These are phyloP conservation scores for Hypoxylon sp. DNA, from an alignment of 2,329 filamentous ascomycete genomes.

Conservation along the genomic window DNA sequence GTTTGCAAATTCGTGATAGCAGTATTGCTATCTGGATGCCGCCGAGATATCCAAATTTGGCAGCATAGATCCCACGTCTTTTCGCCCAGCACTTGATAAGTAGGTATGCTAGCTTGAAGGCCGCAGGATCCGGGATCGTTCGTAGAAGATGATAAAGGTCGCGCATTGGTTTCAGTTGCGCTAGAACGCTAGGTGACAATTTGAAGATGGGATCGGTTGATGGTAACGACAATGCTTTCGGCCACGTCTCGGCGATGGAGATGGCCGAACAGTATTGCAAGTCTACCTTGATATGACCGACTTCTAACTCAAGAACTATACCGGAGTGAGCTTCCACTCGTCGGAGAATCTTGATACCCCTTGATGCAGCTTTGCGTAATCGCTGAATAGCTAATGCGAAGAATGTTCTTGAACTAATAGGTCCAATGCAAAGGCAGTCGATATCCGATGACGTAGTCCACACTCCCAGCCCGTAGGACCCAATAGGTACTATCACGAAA, in stretches of 20 bases:
- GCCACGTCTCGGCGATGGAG: conserved; percentile 68
- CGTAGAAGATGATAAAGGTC: conserved; percentile 73
- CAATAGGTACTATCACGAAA: conserved; percentile 72
- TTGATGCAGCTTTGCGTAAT: conserved; percentile 62
- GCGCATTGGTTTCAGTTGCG: conserved; percentile 74
- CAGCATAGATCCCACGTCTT: conserved; percentile 73
- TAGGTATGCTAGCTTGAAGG: conserved; percentile 72
- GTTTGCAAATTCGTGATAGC: conserved; percentile 72
- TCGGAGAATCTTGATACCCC: conserved; percentile 66
- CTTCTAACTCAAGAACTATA: conserved; percentile 74
- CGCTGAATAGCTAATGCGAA: conserved; percentile 71
- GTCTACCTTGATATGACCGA: conserved; percentile 72
- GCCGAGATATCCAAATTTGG: conserved; percentile 75
- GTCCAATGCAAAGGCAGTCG: conserved; percentile 75
- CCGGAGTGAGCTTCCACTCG: conserved; percentile 71
- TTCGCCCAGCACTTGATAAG: conserved; percentile 75
- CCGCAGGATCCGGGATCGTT: conserved; percentile 70
- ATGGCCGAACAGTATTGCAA: conserved; percentile 76
- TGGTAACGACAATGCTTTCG: conserved; percentile 63
- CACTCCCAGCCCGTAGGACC: conserved; percentile 74
- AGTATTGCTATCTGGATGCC: conserved; percentile 76
- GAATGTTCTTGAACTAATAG: conserved; percentile 72
- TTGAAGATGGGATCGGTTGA: conserved; percentile 68
- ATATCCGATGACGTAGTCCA: conserved; percentile 74
- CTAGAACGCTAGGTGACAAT: conserved; percentile 68